Evolutionary conservation across 1,284 basidiomycete species (phyloP), one percentile per base, ranked within the genome.

Genomic region (Hemileia vastatrix): DNA sequence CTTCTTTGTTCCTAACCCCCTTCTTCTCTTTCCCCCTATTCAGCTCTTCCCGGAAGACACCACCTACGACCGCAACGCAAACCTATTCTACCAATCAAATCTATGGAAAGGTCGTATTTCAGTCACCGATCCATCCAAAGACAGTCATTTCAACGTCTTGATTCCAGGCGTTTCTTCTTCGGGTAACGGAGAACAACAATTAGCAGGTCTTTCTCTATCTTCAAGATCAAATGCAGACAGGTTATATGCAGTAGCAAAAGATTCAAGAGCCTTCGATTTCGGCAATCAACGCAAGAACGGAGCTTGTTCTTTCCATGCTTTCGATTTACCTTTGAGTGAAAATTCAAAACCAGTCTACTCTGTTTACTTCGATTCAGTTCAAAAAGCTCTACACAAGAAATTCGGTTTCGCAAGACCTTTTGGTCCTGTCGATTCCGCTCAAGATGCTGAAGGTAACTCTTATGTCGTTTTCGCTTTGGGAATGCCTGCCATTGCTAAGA

Each of bases 381-480:
- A 74, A 65, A 57, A 54, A 5, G 52, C 66, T 43, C 71, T 74
- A 47, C 40, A 67, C 45, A 33, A 58, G 40, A 27, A 61, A 51
- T 50, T 32, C 13, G 72, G 72, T 19, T 40, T 11, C 15, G 66
- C 56, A 6, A 60, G 71, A n/a, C 72, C 72, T 0, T 74, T 73
- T 48, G 72, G 72, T 8, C 69, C 69, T 2, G 71, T 74, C 6
- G 72, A 65, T n/a, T 68, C 67, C 9, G 68, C 72, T 1, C 71
- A 73, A 62, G 72, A 72, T 63, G 55, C 27, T 13, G 65, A 68
- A 54, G 72, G 72, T 27, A 72, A 72, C 65, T 71, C 70, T 40
- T 74, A 74, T 64, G 68, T 74, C 21, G 68, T 69, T 15, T 74
- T 74, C 50, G 72, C 70, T 2, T 65, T 74, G 2, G 72, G 72